These are phyloP conservation scores for Xerophyta viscosa DNA, from an alignment of 106 monocot species.

Conservation along the genomic window DNA sequence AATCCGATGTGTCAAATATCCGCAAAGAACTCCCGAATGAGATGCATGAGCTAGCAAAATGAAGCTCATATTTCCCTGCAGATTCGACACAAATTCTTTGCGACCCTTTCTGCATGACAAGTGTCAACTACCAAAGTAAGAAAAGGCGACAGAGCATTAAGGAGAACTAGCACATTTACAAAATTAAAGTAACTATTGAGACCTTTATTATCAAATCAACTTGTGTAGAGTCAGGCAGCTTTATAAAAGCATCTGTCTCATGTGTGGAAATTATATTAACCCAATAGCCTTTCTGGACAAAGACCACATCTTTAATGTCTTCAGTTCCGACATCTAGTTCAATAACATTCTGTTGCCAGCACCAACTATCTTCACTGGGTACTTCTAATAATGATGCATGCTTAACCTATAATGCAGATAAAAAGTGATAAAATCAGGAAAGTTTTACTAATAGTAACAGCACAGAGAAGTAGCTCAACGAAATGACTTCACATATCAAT, in stretches of 20 bases:
- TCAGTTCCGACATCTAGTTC: slow-evolving; percentile 67
- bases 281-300: slow-evolving; percentile 91
- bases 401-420: slow-evolving; percentile 36
- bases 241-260: slow-evolving; percentile 59
- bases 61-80: slow-evolving; percentile 72
- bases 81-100: slow-evolving; percentile 73
- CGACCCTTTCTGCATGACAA: slow-evolving; percentile 60
- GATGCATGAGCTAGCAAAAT: slow-evolving; percentile 76
- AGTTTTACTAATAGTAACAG: too few species aligned
- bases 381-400: slow-evolving; percentile 21
- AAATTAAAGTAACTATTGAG: slow-evolving; percentile 1
- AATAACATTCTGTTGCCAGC: slow-evolving; percentile 61
- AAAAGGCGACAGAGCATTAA: too few species aligned
- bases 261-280: slow-evolving; percentile 70
- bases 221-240: slow-evolving; percentile 49
- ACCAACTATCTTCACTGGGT: slow-evolving; percentile 60
- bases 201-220: slow-evolving; percentile 66
- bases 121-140: neutral
- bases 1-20: slow-evolving; percentile 47
- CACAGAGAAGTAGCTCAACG: too few species aligned
- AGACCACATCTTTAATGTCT: slow-evolving; percentile 63
- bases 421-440: neutral
- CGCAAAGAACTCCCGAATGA: slow-evolving; percentile 63
- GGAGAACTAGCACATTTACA: too few species aligned
- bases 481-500: too few species aligned